These are phyloP conservation scores for Corylus heterophylla DNA, from an alignment of 306 rosid genomes.

Conservation along the genomic window DNA sequence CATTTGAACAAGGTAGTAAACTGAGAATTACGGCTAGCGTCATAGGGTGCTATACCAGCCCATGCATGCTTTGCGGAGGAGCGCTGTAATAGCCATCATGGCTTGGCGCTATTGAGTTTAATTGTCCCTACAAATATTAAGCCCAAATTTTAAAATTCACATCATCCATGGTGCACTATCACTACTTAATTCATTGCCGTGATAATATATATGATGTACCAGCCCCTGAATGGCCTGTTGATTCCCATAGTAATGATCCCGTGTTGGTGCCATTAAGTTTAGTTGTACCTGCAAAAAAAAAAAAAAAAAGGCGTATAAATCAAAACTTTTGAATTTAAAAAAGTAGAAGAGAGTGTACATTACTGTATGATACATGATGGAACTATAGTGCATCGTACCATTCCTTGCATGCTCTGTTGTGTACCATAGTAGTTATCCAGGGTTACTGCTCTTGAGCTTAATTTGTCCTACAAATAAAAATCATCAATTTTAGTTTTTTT, in stretches of 20 bases:
- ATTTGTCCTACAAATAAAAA: slow-evolving; percentile 65
- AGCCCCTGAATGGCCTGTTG: slow-evolving; percentile 89
- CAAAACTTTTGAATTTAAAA: background rate
- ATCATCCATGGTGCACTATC: background rate
- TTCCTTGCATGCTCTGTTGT: slow-evolving; percentile 82
- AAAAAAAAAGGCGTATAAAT: background rate
- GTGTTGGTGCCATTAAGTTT: slow-evolving; percentile 95
- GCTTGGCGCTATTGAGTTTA: slow-evolving; percentile 82
- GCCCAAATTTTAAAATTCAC: slow-evolving; percentile 24
- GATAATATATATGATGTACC: slow-evolving; percentile 49
- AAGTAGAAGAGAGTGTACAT: background rate
- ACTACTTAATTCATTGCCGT: slow-evolving; percentile 4
- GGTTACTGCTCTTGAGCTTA: slow-evolving; percentile 73
- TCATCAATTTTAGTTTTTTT: background rate
- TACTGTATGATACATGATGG: slow-evolving; percentile 19
- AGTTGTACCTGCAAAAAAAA: slow-evolving; percentile 55
- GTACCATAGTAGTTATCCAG: slow-evolving; percentile 85
- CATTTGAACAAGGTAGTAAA: slow-evolving; percentile 18
- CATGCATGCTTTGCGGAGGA: slow-evolving; percentile 88
- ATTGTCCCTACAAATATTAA: slow-evolving; percentile 68
- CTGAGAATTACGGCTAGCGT: slow-evolving; percentile 22
- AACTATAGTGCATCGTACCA: slow-evolving; percentile 57
- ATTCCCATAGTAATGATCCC: slow-evolving; percentile 86
- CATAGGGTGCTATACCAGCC: slow-evolving; percentile 66
- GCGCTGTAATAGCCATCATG: slow-evolving; percentile 84